A percentile compares a stretch with the other conserved stretches of the same genome.
These are phyloP conservation scores for Boletus speciosus DNA, from an alignment of 768 basidiomycete species.

Conservation along the genomic window DNA sequence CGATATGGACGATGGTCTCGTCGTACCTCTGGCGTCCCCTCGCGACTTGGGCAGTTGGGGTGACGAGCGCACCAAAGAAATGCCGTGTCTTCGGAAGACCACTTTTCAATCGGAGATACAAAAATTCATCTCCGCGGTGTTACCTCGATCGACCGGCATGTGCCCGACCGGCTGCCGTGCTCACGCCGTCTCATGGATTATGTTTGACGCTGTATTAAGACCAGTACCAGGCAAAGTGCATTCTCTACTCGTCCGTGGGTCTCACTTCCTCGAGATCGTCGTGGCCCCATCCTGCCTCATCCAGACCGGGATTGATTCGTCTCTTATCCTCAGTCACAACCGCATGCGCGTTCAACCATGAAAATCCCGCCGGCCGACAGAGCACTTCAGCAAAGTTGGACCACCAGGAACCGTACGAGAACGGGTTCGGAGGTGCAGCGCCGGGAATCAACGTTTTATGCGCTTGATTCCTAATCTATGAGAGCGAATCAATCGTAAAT, in stretches of 20 bases:
- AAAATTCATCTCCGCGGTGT: constrained; percentile 20
- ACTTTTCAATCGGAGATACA: constrained; percentile 24
- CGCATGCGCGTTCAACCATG: constrained; percentile 69
- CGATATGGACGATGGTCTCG: constrained; percentile 6
- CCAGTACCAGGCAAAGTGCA: not conserved
- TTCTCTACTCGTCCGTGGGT: constrained; percentile 10
- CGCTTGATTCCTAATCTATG: constrained; percentile 81
- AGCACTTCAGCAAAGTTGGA: constrained; percentile 72
- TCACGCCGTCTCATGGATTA: not conserved
- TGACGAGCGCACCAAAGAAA: constrained; percentile 20
- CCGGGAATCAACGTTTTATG: constrained; percentile 66
- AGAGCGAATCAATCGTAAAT: constrained; percentile 4
- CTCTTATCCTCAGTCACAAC: constrained; percentile 70
- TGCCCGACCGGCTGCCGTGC: not conserved
- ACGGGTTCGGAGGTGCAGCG: constrained; percentile 76
- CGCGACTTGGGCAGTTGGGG: constrained; percentile 9
- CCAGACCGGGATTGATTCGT: constrained; percentile 66
- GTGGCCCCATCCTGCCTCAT: constrained; percentile 30
- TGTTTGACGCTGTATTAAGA: not conserved
- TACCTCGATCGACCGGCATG: not conserved
- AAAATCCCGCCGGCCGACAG: constrained; percentile 75
- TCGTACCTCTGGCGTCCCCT: constrained; percentile 19
- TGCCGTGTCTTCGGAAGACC: constrained; percentile 27
- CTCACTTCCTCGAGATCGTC: constrained; percentile 19
- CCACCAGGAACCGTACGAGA: constrained; percentile 74